Evolutionary conservation across 164 flowering plant genomes (phyloP).

Genomic region (Piper longum): DNA sequence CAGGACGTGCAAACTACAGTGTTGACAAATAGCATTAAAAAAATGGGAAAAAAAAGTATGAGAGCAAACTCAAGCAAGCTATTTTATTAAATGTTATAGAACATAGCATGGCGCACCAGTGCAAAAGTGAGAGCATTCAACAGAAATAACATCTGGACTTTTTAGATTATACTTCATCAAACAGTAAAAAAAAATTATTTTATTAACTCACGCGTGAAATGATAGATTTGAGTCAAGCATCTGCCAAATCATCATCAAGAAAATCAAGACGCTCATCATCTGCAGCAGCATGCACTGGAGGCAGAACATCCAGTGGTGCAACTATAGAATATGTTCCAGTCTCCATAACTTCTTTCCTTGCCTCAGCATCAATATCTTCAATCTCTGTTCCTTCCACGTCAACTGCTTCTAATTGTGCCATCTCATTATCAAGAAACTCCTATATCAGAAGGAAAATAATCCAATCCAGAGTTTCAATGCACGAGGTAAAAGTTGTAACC

Average conservation of each 20-base stretch:
- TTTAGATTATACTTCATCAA: too few species aligned
- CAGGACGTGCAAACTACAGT: background rate
- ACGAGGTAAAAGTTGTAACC: background rate
- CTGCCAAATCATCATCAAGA: constrained; percentile 44
- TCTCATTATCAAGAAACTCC: constrained; percentile 38
- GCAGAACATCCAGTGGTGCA: constrained; percentile 27
- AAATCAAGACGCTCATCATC: constrained; percentile 40
- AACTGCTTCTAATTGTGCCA: constrained; percentile 30
- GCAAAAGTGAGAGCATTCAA: too few species aligned
- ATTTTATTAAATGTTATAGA: too few species aligned
- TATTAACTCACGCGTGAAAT: background rate
- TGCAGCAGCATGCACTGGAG: constrained; percentile 15
- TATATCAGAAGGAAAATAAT: constrained; percentile 6
- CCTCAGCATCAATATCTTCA: constrained; percentile 17
- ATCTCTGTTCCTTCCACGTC: constrained; percentile 21
- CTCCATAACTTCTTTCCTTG: constrained; percentile 16
- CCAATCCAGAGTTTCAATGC: background rate
- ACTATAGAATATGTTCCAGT: constrained; percentile 12
- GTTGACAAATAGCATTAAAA: background rate
- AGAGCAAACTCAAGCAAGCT: background rate
- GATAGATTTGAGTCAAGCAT: constrained; percentile 9
- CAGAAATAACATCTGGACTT: too few species aligned
- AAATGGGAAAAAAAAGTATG: background rate
- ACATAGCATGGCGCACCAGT: too few species aligned
- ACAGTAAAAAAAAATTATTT: too few species aligned